phyloP scores from a whole-genome alignment of 176 grass and related monocot species.

The Eleusine coracana region DNA sequence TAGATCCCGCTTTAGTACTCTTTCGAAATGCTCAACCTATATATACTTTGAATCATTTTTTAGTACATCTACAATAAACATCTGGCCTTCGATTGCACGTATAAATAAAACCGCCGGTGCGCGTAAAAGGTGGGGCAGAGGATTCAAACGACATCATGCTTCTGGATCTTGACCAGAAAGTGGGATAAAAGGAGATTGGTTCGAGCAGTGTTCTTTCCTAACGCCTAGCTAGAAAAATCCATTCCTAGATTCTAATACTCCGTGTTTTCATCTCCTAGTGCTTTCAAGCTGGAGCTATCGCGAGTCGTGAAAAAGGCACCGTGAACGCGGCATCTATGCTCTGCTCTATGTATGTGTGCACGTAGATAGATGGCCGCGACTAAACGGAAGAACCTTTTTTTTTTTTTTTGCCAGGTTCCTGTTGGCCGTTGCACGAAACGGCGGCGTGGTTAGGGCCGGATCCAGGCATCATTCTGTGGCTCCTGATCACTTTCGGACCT shows the following conservation, averaged over 20 bases:
- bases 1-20: background rate
- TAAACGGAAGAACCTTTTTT: background rate
- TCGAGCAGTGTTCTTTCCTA: conserved; percentile 12
- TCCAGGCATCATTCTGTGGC: too few species aligned
- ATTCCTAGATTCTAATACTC: conserved; percentile 12
- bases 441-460: too few species aligned
- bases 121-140: conserved; percentile 40
- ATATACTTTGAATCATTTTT: background rate
- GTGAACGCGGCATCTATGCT: background rate
- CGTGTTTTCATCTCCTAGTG: background rate
- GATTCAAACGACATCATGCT: conserved; percentile 3
- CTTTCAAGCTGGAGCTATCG: conserved; percentile 2
- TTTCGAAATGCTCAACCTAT: background rate
- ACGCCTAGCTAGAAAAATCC: background rate
- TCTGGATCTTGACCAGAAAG: conserved; percentile 51
- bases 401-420: conserved; percentile 2
- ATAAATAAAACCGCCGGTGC: conserved; percentile 20
- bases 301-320: background rate
- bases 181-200: background rate
- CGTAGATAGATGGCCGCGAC: background rate
- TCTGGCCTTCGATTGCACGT: background rate
- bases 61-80: background rate
- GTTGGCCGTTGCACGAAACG: background rate
- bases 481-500: too few species aligned
- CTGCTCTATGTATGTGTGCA: background rate